phyloP scores from a whole-genome alignment of 805 yeast genomes.

The Saccharomycopsis fibuligera region DNA sequence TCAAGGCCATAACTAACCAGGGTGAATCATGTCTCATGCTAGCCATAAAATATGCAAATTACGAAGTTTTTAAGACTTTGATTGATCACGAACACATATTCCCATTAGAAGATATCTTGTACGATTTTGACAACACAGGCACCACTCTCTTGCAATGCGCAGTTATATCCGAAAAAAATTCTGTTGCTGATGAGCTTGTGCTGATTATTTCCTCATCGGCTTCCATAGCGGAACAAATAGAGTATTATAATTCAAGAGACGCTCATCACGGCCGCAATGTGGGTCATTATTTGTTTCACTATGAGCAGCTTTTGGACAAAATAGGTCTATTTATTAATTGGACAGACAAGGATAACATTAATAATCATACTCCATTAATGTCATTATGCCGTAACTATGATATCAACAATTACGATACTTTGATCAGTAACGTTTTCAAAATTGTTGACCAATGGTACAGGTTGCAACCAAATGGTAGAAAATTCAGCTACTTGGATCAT shows the following conservation, averaged over 20 bases:
- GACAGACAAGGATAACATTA: slow-evolving; percentile 50
- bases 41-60: slow-evolving; percentile 47
- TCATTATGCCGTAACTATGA: slow-evolving; percentile 77
- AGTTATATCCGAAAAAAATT: slow-evolving; percentile 45
- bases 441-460: slow-evolving; percentile 40
- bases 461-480: slow-evolving; percentile 23
- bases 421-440: slow-evolving; percentile 42
- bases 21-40: slow-evolving; percentile 72
- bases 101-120: slow-evolving; percentile 59
- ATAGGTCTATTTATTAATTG: slow-evolving; percentile 64
- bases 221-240: slow-evolving; percentile 38
- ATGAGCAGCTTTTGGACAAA: slow-evolving; percentile 7
- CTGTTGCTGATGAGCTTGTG: slow-evolving; percentile 41
- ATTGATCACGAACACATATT: slow-evolving; percentile 43
- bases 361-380: slow-evolving; percentile 73
- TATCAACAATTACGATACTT: slow-evolving; percentile 49
- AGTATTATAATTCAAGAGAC: slow-evolving; percentile 49
- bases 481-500: slow-evolving; percentile 52
- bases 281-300: slow-evolving; percentile 65
- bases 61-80: slow-evolving; percentile 39
- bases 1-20: slow-evolving; percentile 36
- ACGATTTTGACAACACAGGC: slow-evolving; percentile 51
- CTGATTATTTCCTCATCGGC: slow-evolving; percentile 38
- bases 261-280: slow-evolving; percentile 43
- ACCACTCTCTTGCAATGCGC: slow-evolving; percentile 57